Base-by-base conservation (phyloP, 352 stramenopile species). In the Phytopythium cucurbitacearum region DNA sequence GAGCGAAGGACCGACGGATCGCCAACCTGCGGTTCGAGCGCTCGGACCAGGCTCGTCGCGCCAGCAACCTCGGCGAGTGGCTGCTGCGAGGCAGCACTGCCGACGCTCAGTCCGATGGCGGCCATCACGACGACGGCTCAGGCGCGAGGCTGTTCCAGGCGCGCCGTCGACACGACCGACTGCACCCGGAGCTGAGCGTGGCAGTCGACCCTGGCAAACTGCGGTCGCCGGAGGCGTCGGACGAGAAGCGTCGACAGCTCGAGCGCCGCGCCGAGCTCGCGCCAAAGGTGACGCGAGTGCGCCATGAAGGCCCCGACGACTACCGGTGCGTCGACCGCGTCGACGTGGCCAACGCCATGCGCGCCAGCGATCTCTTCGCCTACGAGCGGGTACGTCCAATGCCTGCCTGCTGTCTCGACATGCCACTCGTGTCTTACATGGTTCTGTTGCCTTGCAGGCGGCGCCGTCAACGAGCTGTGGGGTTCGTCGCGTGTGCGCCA, bases 21-120 rank as follows among this genome's bases (percentile, higher is more conserved):
- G 75, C 65, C 28, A 80, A 61, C 46, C 64, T 87, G 10, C 67
- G 69, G 53, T 87, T 86, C 55, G 69, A 88, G 37, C 73, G 21
- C 21, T 28, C 21, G 21, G 21, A 28, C 21, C 21, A 28, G 21
- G 21, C 21, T 28, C 21, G 21, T 28, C 21, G 21, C 2, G 21
- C 21, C 21, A 28, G 21, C 21, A 28, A 28, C 21, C 21, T 28
- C 21, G 21, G 21, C 21, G 21, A 28, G 21, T 28, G 21, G 21
- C 21, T 28, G 21, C 21, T 28, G 21, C 21, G 21, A 28, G 21
- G 21, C 21, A 28, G 21, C 21, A 28, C 21, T 28, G 21, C 21
- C 21, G 21, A 28, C 21, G 21, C 21, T 28, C 21, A 28, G 21
- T 28, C 21, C 21, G 21, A 28, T 28, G 21, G 21, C 21, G 21